Evolutionary conservation across 352 stramenopile genomes (phyloP).

Genomic region (Phytophthora podocarpi): DNA sequence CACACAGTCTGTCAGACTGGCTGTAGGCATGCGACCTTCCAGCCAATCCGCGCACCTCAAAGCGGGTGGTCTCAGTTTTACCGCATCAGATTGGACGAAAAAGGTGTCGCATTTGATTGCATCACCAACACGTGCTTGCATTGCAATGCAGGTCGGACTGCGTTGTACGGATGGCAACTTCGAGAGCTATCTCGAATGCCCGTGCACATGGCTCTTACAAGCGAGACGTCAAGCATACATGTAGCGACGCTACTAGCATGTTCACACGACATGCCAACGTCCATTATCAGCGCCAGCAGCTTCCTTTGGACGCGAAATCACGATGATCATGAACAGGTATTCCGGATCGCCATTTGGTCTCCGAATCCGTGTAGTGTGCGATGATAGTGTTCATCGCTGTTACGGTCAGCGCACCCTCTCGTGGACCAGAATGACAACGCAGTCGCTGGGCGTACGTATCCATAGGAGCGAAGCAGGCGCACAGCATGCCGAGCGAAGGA

Average conservation of each 20-base stretch:
- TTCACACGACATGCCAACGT: too few species aligned
- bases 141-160: too few species aligned
- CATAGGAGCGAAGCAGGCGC: constrained; percentile 49
- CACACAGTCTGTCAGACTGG: background rate
- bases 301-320: constrained; percentile 67
- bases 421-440: constrained; percentile 53
- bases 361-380: constrained; percentile 45
- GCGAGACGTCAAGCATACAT: too few species aligned
- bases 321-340: constrained; percentile 62
- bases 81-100: constrained; percentile 12
- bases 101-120: constrained; percentile 8
- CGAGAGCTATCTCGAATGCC: too few species aligned
- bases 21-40: too few species aligned
- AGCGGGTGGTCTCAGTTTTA: background rate
- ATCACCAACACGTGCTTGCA: background rate
- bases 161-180: too few species aligned
- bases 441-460: constrained; percentile 42
- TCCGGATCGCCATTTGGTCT: constrained; percentile 53
- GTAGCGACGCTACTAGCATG: too few species aligned
- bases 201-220: too few species aligned
- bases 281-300: too few species aligned
- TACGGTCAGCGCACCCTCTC: constrained; percentile 53
- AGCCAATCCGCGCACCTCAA: constrained; percentile 4
- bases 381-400: constrained; percentile 70
- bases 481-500: constrained; percentile 38